Evolutionary conservation across 352 stramenopile genomes (phyloP), one percentile per base, ranked within the genome.

Genomic region (Pythium periplocum): DNA sequence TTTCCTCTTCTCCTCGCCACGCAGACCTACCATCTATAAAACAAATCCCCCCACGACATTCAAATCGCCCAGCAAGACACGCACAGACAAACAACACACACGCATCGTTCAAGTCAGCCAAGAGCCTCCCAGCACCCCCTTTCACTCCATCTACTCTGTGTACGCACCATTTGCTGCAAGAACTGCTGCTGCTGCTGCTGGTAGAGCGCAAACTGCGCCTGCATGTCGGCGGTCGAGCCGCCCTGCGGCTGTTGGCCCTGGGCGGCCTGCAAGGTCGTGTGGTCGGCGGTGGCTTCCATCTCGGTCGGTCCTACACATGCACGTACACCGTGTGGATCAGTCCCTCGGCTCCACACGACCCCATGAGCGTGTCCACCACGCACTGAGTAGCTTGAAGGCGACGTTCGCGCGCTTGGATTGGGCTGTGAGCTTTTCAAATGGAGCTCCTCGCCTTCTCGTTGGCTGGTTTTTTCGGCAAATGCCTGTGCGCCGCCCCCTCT

Each of bases 101-200:
- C 17, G 43, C 43, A 48, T 30, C 43, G 26, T 32, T 30, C 43
- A 48, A 8, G 17, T 31, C 6, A 48, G 17, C 17, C 35, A 45
- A 45, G 7, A n/a, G 10, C 47, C 4, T 57, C n/a, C 6, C 8
- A 26, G 26, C 0, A 40, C 3, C 17, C 8, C 3, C 37, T 43
- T 8, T 42, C 38, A 42, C 12, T 12, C 38, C 38, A 12, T 42
- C 38, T 42, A 42, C 12, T 42, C 38, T 42, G 12, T 42, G 38
- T 42, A 8, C 68, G 50, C 53, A 90, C 79, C 69, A 90, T 81
- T 81, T 90, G 80, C 61, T 88, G 77, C 11, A 90, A 71, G 39
- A 85, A 84, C 61, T 90, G 80, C 43, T 87, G 64, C 62, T 90
- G 79, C 65, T 90, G 80, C 37, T 75, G 67, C 62, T 90, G 80